Percentiles rank a stretch among this genome's conserved stretches.
Conservation (phyloP, 1,139 yeast species). For the Kluyveromyces sp. region DNA sequence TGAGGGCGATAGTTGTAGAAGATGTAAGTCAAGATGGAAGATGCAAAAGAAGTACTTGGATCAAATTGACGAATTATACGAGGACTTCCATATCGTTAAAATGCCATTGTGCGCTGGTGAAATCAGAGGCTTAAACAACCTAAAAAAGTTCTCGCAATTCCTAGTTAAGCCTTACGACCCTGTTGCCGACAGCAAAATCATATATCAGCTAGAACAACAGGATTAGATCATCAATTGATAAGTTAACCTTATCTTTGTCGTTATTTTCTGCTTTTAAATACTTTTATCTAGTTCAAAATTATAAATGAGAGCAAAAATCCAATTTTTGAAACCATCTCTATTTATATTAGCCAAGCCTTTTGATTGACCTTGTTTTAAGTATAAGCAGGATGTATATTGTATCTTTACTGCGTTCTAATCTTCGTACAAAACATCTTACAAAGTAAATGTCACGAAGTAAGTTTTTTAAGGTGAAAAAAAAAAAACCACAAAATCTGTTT, state of each 20-base stretch:
- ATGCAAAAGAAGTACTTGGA: conserved; percentile 93
- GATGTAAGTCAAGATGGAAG: conserved; percentile 89
- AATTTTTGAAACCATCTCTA: too few species aligned
- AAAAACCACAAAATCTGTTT: neutral
- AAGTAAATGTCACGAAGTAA: too few species aligned
- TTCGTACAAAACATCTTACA: too few species aligned
- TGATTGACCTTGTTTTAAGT: too few species aligned
- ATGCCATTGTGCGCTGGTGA: conserved; percentile 93
- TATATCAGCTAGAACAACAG: conserved; percentile 58
- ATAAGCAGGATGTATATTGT: too few species aligned
- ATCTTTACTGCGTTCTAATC: too few species aligned
- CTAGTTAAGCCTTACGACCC: conserved; percentile 68
- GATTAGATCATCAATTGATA: conserved; percentile 10
- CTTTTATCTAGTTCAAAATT: too few species aligned
- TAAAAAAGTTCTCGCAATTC: conserved; percentile 67
- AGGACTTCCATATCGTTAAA: conserved; percentile 89
- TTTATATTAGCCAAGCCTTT: too few species aligned
- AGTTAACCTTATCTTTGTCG: too few species aligned
- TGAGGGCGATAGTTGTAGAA: conserved; percentile 65
- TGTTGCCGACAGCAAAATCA: conserved; percentile 47
- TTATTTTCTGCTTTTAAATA: too few species aligned
- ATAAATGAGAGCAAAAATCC: too few species aligned
- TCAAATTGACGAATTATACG: conserved; percentile 90
- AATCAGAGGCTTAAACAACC: conserved; percentile 82
- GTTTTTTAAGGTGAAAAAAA: neutral